Conservation (phyloP, 2,329 filamentous ascomycete genomes). For the Fusarium subglutinans region DNA sequence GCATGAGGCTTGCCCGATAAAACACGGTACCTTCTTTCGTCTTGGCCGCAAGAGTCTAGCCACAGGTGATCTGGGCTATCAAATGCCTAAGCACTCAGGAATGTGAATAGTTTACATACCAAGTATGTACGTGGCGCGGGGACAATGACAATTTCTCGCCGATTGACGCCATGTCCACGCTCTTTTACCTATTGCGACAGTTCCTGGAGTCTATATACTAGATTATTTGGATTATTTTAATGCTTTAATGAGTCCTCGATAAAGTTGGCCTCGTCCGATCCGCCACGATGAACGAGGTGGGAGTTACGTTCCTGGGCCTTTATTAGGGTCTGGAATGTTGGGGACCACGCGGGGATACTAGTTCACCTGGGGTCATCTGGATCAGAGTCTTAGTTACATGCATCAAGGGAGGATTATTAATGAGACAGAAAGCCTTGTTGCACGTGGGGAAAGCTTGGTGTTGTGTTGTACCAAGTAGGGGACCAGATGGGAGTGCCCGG, state of each 20-base stretch:
- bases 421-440: neutral
- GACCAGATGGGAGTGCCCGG: neutral
- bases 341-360: neutral
- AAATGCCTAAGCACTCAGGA: neutral
- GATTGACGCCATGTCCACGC: neutral
- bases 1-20: neutral
- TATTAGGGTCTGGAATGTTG: neutral
- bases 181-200: neutral
- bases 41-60: constrained; percentile 14
- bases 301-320: neutral
- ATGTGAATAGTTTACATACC: neutral
- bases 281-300: neutral
- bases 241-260: neutral
- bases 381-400: neutral
- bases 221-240: neutral
- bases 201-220: neutral
- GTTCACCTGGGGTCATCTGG: neutral
- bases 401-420: neutral
- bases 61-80: neutral
- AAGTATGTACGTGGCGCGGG: constrained; percentile 8
- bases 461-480: neutral
- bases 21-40: neutral
- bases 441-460: neutral
- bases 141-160: neutral
- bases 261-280: neutral